Evolutionary conservation across 2,329 filamentous ascomycete species (phyloP), one percentile per base, ranked within the genome.

Genomic region (Botrytis medusae): DNA sequence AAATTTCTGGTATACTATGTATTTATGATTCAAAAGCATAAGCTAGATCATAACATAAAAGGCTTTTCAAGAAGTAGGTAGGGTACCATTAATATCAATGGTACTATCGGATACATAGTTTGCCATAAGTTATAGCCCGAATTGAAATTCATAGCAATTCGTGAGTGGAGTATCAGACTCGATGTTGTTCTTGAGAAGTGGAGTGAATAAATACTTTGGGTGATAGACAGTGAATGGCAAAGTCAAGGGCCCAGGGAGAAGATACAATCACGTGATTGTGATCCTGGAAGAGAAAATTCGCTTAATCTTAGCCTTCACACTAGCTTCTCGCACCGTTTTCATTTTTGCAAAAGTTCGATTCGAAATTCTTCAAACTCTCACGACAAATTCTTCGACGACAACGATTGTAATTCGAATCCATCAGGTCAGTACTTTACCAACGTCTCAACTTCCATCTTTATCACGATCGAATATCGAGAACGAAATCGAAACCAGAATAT

Each of bases 321-420:
- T 72, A 72, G 70, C 34, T 42, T 65, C 40, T 72, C 70, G 70
- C 70, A 72, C 70, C 40, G 32, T 59, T 72, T 59, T 67, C 20
- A 54, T 57, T 72, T 72, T 72, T 57, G 48, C n/a, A 72, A 72
- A 60, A 34, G 40, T 68, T 68, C 40, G 18, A 16, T 68, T n/a
- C 22, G 40, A 72, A 68, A 34, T 60, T 60, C 42, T 46, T 40
- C 42, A 68, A 57, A 67, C 64, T 62, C 16, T 69, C 71, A 69
- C 71, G 71, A 72, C 71, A 72, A 72, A 42, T n/a, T 48, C 61
- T 67, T 63, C 59, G 60, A 73, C 68, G 46, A 71, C 76, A 76
- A 74, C 83, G 84, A 85, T 85, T 85, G 83, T 83, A 80, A 82
- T 80, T 80, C 80, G 79, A 77, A 82, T 81, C 83, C 84, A 85